Base-by-base conservation (phyloP, 345 rosid genomes). In the Orychophragmus violaceus region DNA sequence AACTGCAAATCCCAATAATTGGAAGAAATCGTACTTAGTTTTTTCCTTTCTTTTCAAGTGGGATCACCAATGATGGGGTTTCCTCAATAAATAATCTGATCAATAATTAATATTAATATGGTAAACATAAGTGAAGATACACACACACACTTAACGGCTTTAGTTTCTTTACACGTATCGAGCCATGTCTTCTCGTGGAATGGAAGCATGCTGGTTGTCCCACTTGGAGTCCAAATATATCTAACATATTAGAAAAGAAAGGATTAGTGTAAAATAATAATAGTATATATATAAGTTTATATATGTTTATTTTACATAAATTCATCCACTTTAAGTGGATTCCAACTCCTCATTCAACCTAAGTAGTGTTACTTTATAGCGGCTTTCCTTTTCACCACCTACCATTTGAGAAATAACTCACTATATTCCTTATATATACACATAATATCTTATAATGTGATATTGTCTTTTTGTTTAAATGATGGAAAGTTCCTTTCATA, bases 381-480 rank as follows among this genome's bases (percentile, higher is more conserved):
- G 93, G 90, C 82, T 78, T 77, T 91, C 90, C 74, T 71, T 91
- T 88, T 87, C 97, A 80, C 85, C 84, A 86, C 94, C 97, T 80
- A 91, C 86, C 85, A 75, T 83, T 74, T 45, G 62, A 72, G 81
- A 83, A 80, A 77, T 61, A 79, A 78, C 79, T 77, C 68, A 64
- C 56, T 30, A 49, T 30, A 49, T 39, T 39, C 18, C 21, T 23
- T n/a, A 64, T 48, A 64, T n/a, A 42, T 0, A 62, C 57, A 71
- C 59, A 71, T 6, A 8, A 33, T 48, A 49, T 9, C 33, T 62
- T 64, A 12, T 18, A 48, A 46, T 21, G 28, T 48, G 52, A 46
- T 22, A 7, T 19, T 72, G 3, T 46, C 45, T 58, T 49, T 71
- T 36, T 45, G 8, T 49, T 58, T 57, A 37, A 65, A 58, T 50